Base-by-base conservation (phyloP, 352 stramenopile species). In the Phytophthora sojae region DNA sequence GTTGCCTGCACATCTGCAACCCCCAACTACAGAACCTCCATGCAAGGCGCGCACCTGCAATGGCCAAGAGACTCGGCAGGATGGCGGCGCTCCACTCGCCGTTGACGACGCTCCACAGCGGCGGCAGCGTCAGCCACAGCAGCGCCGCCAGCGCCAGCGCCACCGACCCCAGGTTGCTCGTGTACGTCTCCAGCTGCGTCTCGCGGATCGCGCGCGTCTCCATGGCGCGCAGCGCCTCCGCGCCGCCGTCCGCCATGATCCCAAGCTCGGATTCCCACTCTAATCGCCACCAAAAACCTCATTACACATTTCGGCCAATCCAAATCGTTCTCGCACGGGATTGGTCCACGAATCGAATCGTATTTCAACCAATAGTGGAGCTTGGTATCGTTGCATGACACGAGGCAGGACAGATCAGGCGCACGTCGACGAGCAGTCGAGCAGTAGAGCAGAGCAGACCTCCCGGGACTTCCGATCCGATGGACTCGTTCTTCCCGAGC, bases 401-500 rank as follows among this genome's bases (percentile, higher is more conserved):
- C 42, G 42, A 49, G 37, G 30, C 66, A 64, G 19, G 60, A 61
- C 49, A 17, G 47, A 71, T 60, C 63, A 70, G 64, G 15, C 15
- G 30, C 44, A 52, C 49, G 26, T 67, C 47, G n/a, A 45, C 37
- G 56, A 53, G 8, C 35, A 44, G 35, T 3, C 6, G 35, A 12
- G 35, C 45, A 63, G 37, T 19, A 44, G 35, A 42, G 39, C 21
- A 21, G 21, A 21, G 21, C 21, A 21, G 21, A 21, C 21, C 21
- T 21, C 21, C 21, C 21, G 21, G 21, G 21, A 60, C 50, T 52
- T 29, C 37, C 45, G 56, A 49, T 42, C 47, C 54, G 26, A 21
- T 88, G 65, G 79, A 88, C 61, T 80, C 82, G 60, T 91, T 93
- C 80, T 91, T 92, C 81, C 77, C 83, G 57, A 86, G 58, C 66